Evolutionary conservation across 202 grass and related monocot species (phyloP), one percentile per base, ranked within the genome.

Genomic region (Panicum virgatum): DNA sequence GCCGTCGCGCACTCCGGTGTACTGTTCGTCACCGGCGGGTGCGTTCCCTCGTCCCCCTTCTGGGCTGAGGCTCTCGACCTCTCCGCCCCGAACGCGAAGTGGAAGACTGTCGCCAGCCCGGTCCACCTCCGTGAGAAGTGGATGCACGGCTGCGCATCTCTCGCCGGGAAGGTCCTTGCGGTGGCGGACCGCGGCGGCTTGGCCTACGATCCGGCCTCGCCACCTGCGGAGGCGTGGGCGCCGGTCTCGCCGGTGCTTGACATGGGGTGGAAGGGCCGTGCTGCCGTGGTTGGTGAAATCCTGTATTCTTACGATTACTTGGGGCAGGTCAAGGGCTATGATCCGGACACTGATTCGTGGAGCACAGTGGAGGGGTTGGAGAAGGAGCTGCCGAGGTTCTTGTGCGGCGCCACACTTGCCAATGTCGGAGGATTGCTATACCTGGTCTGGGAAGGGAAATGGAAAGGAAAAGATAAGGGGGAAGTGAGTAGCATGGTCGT

Each of bases 291-390:
- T 30, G 84, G 79, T 18, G 90, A 77, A 14, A 90, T 98, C 45
- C 87, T 98, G 15, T 98, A 95, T 53, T 91, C 96, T 3, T 98
- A 98, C 68, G 90, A 98, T 75, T 98, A 87, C 84, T 39, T 94
- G 72, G 92, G 96, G 15, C 88, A 93, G 88, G 94, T 98, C 18
- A 91, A 88, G 66, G 96, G 96, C 5, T 98, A 95, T 72, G 88
- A 95, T 43, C 68, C 73, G 4, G 79, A 66, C 34, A 64, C 50
- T 9, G 87, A 98, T 79, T 70, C 84, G 48, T 98, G 96, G 96
- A 93, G 65, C 62, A 77, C 68, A 0, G 88, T 98, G 51, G 79
- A 91, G 80, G 90, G 92, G 0, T 12, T 98, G 47, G 92, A 90
- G 65, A 90, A 70, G 68, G 76, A 95, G 70, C 50, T 98, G 29